Evolutionary conservation across 306 rosid species (phyloP).

Genomic region (Rosa rugosa): DNA sequence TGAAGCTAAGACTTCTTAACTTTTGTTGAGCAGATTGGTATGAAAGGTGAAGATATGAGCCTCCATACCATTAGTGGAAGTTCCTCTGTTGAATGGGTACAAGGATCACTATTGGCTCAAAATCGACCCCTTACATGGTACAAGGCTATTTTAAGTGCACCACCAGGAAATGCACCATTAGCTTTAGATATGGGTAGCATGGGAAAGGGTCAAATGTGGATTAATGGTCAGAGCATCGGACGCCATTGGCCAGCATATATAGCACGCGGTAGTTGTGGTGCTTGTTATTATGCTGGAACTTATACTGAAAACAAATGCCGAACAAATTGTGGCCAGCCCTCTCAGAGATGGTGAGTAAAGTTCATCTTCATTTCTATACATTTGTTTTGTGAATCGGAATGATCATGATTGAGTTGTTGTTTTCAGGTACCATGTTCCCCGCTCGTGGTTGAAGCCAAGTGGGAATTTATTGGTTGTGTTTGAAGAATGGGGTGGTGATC

Average conservation of each 20-base stretch:
- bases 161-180: slow-evolving; percentile 68
- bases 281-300: slow-evolving; percentile 75
- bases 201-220: slow-evolving; percentile 96
- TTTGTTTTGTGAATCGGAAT: slow-evolving; percentile 14
- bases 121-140: slow-evolving; percentile 90
- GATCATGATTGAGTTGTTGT: slow-evolving; percentile 19
- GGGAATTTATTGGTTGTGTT: slow-evolving; percentile 76
- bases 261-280: slow-evolving; percentile 62
- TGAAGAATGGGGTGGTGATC: slow-evolving; percentile 94
- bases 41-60: slow-evolving; percentile 69
- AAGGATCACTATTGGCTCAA: slow-evolving; percentile 59
- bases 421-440: slow-evolving; percentile 93
- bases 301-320: slow-evolving; percentile 64
- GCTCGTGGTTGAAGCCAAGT: slow-evolving; percentile 70
- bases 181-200: slow-evolving; percentile 93
- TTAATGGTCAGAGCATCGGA: slow-evolving; percentile 87
- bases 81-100: slow-evolving; percentile 74
- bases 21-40: slow-evolving; percentile 61
- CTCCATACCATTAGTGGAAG: slow-evolving; percentile 81
- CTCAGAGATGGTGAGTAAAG: slow-evolving; percentile 86
- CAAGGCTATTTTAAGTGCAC: slow-evolving; percentile 77
- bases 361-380: background rate
- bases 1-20: background rate
- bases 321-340: slow-evolving; percentile 70
- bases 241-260: slow-evolving; percentile 86